Base-by-base conservation (phyloP, 2,329 filamentous ascomycete species). In the Diaporthe vaccinii region DNA sequence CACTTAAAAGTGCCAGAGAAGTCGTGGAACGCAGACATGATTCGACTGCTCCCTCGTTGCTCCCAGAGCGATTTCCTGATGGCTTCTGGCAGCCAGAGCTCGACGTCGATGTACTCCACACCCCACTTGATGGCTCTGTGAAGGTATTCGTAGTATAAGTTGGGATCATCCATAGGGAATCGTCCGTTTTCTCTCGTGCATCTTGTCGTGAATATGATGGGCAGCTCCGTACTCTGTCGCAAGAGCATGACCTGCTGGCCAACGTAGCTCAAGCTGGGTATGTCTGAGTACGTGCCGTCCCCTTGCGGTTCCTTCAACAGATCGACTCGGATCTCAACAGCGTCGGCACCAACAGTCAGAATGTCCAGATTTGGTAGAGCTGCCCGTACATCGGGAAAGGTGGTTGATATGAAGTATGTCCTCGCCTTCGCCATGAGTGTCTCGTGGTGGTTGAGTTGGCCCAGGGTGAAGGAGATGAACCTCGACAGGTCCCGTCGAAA, bases 1-100 rank as follows among this genome's bases (percentile, higher is more conserved):
- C 95, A 97, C 80, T 93, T 94, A 87, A 96, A 96, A 0, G 88
- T 92, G 2, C 94, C 94, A 0, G 94, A 95, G 80, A 96, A 96
- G 85, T 97, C 95, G 82, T 97, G 95, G 80, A 96, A 97, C 17
- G 95, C 95, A n/a, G 94, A 96, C 86, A 97, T 95, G 83, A 98
- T 95, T 78, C 93, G 93, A 80, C 93, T 96, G 83, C 92, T 94
- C 2, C 94, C 94, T 78, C 93, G 93, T 72, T 90, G 88, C 78
- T 93, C 90, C 72, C 91, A 93, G 14, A 97, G 84, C 76, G 87
- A 89, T 77, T 88, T 88, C 77, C 95, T 89, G 74, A 97, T 94
- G 9, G 90, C 86, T 81, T 96, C 94, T 1, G 95, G 95, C 51
- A 97, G 88, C 94, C 95, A 97, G 53, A 97, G 85, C 85, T 97